Evolutionary conservation across 2,329 filamentous ascomycete species (phyloP).

Genomic region (Neonectria ditissima): DNA sequence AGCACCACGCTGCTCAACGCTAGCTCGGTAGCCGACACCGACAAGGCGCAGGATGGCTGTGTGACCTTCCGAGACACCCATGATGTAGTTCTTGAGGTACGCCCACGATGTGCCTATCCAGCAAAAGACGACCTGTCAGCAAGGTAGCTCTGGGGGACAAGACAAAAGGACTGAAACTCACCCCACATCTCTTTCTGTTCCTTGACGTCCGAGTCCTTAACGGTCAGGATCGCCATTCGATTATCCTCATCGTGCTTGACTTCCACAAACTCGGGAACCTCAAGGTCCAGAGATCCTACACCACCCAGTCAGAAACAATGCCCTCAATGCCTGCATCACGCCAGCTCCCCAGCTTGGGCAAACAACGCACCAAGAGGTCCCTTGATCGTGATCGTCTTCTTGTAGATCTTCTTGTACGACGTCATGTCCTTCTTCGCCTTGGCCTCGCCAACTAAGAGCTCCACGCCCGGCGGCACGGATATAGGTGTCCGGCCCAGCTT

Average conservation of each 20-base stretch:
- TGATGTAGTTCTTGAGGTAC: conserved; percentile 89
- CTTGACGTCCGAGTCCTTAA: conserved; percentile 75
- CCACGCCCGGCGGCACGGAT: conserved; percentile 85
- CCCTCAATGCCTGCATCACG: not conserved
- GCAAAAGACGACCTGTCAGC: conserved; percentile 23
- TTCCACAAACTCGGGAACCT: conserved; percentile 82
- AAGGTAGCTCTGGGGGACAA: not conserved
- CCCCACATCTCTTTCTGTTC: conserved; percentile 97
- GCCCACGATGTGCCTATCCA: conserved; percentile 84
- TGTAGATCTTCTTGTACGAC: conserved; percentile 70
- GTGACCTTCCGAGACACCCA: conserved; percentile 96
- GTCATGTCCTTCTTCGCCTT: conserved; percentile 65
- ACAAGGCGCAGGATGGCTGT: conserved; percentile 92
- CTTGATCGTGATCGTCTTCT: conserved; percentile 78
- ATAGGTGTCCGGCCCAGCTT: conserved; percentile 89
- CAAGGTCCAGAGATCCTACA: conserved; percentile 78
- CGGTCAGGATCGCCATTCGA: conserved; percentile 74
- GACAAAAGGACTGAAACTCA: conserved; percentile 53
- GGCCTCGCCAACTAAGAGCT: conserved; percentile 76
- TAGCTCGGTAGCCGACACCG: conserved; percentile 94
- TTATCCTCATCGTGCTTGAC: conserved; percentile 74
- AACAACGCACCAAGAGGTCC: conserved; percentile 78
- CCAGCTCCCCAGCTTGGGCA: not conserved
- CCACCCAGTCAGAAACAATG: conserved; percentile 29
- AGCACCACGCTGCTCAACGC: conserved; percentile 79